Base-by-base conservation (phyloP, 2,329 filamentous ascomycete species). In the Fusarium sp. region DNA sequence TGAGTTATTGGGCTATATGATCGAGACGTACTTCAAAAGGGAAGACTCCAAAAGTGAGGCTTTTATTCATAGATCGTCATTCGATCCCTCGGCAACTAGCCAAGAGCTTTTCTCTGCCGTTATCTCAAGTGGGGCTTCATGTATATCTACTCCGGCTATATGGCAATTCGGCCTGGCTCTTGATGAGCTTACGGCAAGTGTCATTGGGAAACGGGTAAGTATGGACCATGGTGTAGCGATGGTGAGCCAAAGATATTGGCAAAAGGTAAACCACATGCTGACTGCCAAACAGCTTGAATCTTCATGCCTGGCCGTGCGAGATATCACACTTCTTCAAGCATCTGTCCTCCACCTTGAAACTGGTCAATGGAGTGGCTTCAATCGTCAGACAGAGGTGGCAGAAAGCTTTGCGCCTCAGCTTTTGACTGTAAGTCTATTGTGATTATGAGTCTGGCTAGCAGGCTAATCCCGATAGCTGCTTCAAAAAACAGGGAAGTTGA, bases 121-220 rank as follows among this genome's bases (percentile, higher is more conserved):
- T 23, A 61, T 77, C 13, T 75, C 75, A n/a, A 73, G 65, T 25
- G 75, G 75, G 37, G 74, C 75, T 33, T 63, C 68, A 2, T 67
- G 63, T 19, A 69, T 74, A 19, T 77, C 75, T 12, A 66, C 50
- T 49, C 60, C 71, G 7, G 61, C 61, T 6, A 67, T 77, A 60
- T 78, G 75, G 75, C 74, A 77, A 30, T 78, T 78, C 37, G 75
- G 75, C 6, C 66, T 77, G 16, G 74, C 72, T 18, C 66, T 77
- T 42, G 57, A 78, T 33, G 66, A 77, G 13, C 56, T 77, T n/a
- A 57, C 64, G 18, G 60, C 47, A 44, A 46, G 62, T 50, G 64
- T 60, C 9, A 71, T 75, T 42, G 56, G 60, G 32, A 67, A 68
- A 38, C 67, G 56, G 52, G 75, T 77, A 74, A 61, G 73, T 61